Percentiles rank a stretch among this genome's conserved stretches.
Evolutionary conservation across 176 grass and related monocot genomes (phyloP).

Genomic region (Elaeis guineensis): DNA sequence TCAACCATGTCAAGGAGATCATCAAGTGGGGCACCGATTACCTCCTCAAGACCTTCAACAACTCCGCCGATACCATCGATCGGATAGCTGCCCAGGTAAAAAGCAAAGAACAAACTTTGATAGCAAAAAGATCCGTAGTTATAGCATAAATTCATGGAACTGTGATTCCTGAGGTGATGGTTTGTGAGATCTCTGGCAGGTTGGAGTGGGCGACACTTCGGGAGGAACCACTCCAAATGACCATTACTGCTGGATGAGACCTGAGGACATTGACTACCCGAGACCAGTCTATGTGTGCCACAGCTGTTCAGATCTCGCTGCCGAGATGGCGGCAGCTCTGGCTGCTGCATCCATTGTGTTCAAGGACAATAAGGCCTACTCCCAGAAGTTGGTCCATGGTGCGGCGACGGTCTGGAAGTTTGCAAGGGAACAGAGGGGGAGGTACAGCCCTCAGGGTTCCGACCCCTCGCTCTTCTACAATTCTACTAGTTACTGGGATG

Average conservation of each 20-base stretch:
- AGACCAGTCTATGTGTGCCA: slow-evolving; percentile 58
- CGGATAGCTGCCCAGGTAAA: slow-evolving; percentile 55
- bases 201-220: slow-evolving; percentile 38
- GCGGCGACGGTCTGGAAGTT: slow-evolving; percentile 79
- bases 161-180: slow-evolving; percentile 13
- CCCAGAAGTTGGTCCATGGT: slow-evolving; percentile 82
- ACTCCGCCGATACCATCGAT: slow-evolving; percentile 61
- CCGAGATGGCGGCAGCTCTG: slow-evolving; percentile 78
- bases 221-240: slow-evolving; percentile 67
- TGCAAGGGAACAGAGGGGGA: slow-evolving; percentile 48
- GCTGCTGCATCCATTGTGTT: slow-evolving; percentile 93
- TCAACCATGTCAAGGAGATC: slow-evolving; percentile 64
- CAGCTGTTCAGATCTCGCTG: slow-evolving; percentile 63
- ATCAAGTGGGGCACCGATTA: slow-evolving; percentile 87
- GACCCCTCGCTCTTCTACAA: slow-evolving; percentile 78
- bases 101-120: neutral
- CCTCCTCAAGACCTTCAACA: slow-evolving; percentile 94
- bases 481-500: slow-evolving; percentile 87
- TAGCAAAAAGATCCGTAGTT: too few species aligned
- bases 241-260: slow-evolving; percentile 90
- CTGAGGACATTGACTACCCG: slow-evolving; percentile 85
- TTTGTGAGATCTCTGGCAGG: slow-evolving; percentile 29
- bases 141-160: neutral
- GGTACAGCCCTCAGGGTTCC: slow-evolving; percentile 38
- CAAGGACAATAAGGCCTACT: slow-evolving; percentile 87